Evolutionary conservation across 2,329 filamentous ascomycete species (phyloP).

Genomic region (Diplodia mutila): DNA sequence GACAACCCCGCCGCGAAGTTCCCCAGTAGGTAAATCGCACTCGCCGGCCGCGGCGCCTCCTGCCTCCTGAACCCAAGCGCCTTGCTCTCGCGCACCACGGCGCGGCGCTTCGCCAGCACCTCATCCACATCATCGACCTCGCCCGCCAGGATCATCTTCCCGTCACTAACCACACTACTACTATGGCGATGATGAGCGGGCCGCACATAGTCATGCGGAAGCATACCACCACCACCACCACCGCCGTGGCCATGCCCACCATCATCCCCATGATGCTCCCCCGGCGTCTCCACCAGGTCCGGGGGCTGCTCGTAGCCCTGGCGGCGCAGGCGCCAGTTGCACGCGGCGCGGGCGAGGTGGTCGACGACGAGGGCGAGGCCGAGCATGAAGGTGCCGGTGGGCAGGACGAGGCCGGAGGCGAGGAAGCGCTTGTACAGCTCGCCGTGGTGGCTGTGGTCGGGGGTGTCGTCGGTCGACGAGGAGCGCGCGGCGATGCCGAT

Average conservation of each 20-base stretch:
- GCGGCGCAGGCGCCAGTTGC: slow-evolving; percentile 36
- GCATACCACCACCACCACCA: too few species aligned
- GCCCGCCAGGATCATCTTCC: not conserved
- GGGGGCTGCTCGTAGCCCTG: not conserved
- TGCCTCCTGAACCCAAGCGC: slow-evolving; percentile 1
- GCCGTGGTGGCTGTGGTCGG: too few species aligned
- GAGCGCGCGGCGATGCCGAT: slow-evolving; percentile 30
- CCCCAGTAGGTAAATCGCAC: slow-evolving; percentile 1
- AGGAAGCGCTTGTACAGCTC: slow-evolving; percentile 30
- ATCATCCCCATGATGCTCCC: too few species aligned
- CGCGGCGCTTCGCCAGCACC: slow-evolving; percentile 2
- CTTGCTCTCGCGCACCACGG: not conserved
- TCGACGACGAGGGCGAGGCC: slow-evolving; percentile 39
- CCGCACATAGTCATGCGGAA: too few species aligned
- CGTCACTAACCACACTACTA: not conserved
- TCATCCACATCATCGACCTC: slow-evolving; percentile 30
- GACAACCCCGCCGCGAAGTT: slow-evolving; percentile 3
- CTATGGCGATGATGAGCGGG: rapidly evolving
- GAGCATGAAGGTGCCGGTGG: slow-evolving; percentile 41
- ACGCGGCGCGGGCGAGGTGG: slow-evolving; percentile 37
- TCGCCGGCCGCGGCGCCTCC: not conserved
- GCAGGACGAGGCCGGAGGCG: slow-evolving; percentile 39
- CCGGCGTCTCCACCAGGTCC: too few species aligned
- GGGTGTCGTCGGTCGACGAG: too few species aligned
- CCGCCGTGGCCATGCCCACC: not conserved